Percentiles rank a stretch among this genome's conserved stretches.
phyloP scores from a whole-genome alignment of 352 stramenopile species.

The Phytophthora sojae region DNA sequence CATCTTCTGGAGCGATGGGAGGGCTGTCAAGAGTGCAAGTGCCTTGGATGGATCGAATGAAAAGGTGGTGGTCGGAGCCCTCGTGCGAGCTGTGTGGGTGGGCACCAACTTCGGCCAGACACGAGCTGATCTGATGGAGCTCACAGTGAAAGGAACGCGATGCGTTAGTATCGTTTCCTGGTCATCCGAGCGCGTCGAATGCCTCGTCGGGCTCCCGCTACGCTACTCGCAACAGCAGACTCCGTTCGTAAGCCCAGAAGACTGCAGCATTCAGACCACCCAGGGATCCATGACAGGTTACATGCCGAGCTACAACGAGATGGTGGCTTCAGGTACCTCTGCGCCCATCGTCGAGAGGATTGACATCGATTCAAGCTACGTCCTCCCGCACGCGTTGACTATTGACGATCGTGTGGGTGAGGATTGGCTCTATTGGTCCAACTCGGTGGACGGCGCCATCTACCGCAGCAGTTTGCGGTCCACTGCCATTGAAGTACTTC shows the following conservation, averaged over 20 bases:
- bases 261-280: conserved; percentile 63
- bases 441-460: conserved; percentile 66
- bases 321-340: conserved; percentile 50
- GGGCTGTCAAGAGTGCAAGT: conserved; percentile 46
- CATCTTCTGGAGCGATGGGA: conserved; percentile 72
- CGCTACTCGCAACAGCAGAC: conserved; percentile 26
- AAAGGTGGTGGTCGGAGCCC: conserved; percentile 45
- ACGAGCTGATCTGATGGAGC: conserved; percentile 38
- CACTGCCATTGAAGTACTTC: conserved; percentile 51
- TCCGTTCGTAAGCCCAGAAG: conserved; percentile 34
- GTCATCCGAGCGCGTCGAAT: conserved; percentile 55
- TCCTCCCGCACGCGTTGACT: conserved; percentile 59
- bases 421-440: conserved; percentile 77
- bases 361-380: conserved; percentile 39
- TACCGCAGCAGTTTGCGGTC: conserved; percentile 66
- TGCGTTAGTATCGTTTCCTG: conserved; percentile 60
- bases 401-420: conserved; percentile 43
- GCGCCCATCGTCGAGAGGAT: conserved; percentile 64
- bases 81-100: conserved; percentile 58
- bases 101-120: conserved; percentile 61
- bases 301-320: conserved; percentile 56
- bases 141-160: conserved; percentile 47
- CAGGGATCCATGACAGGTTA: conserved; percentile 58
- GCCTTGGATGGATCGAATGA: conserved; percentile 24
- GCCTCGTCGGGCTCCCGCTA: conserved; percentile 56